Evolutionary conservation across 1,284 basidiomycete genomes (phyloP), one percentile per base, ranked within the genome.

Genomic region (Pisolithus thermaeus): DNA sequence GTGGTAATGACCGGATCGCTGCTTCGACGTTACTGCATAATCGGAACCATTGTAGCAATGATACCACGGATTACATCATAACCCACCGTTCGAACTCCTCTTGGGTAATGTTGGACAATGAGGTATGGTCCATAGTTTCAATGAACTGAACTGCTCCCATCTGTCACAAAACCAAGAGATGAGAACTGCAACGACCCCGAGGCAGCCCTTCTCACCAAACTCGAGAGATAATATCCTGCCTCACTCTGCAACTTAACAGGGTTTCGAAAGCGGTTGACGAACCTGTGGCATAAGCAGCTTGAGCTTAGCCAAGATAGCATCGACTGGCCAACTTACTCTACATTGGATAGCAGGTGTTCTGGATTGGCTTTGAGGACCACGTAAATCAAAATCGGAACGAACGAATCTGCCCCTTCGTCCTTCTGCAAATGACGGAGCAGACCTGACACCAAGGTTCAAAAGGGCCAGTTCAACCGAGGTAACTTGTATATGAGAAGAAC

Each of bases 211-310:
- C 84, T 60, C 58, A 92, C 91, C 55, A 99, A 73, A 71, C 92
- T 96, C 0, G 94, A 97, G 1, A 99, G 76, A 68, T 99, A 99
- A 68, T 99, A 99, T 0, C 95, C 97, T 8, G 92, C 88, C 73
- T 99, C 97, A 59, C 95, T 94, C 61, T 92, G 87, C 25, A 98
- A 73, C 63, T 94, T 94, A 5, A 79, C 77, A 0, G 94, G 90
- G 65, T 91, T 94, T 46, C 96, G 78, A 69, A 99, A 99, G 18
- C 96, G 85, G 60, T 87, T 92, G 64, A 99, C 97, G 69, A 97
- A 97, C 66, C 94, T 94, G 54, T 5, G 3, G 36, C 18, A 3
- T 14, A 20, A 14, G 25, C 16, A 14, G 3, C 32, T 51, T 4
- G 38, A 42, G 16, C 16, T 43, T 22, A 2, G 7, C 6, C 42